Conservation (phyloP, 352 stramenopile genomes). For the Phytopythium cucurbitacearum region DNA sequence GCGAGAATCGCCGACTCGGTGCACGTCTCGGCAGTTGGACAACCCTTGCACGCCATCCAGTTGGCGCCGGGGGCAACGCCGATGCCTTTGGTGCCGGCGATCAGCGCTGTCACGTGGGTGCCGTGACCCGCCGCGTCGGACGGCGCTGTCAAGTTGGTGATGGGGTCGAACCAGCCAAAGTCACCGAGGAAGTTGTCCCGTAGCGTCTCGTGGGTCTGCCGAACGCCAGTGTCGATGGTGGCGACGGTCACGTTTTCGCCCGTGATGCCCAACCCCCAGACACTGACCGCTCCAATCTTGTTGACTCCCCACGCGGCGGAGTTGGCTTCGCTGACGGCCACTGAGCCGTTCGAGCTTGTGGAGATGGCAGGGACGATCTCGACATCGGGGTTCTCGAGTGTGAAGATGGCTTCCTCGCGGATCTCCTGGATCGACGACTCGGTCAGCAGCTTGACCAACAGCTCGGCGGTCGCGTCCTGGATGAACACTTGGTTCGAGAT, state of each 20-base stretch:
- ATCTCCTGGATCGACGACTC: conserved; percentile 25
- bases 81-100: conserved; percentile 17
- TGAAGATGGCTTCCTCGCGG: conserved; percentile 18
- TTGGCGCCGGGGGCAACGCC: conserved; percentile 20
- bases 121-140: conserved; percentile 21
- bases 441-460: conserved; percentile 16
- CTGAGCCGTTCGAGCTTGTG: conserved; percentile 4
- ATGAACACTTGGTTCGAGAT: conserved; percentile 36
- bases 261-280: conserved; percentile 24
- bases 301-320: conserved; percentile 18
- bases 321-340: conserved; percentile 4
- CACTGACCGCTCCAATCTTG: conserved; percentile 28
- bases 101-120: conserved; percentile 19
- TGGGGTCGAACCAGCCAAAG: conserved; percentile 35
- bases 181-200: conserved; percentile 13
- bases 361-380: conserved; percentile 5
- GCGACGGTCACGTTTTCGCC: conserved; percentile 26
- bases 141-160: conserved; percentile 14
- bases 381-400: conserved; percentile 13
- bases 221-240: conserved; percentile 39
- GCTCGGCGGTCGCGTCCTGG: conserved; percentile 14
- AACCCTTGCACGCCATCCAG: conserved; percentile 25
- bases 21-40: conserved; percentile 13
- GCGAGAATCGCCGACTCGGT: conserved; percentile 29
- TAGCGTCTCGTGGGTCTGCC: conserved; percentile 26